Percentiles rank a stretch among this genome's conserved stretches.
Conservation (phyloP, 1,139 yeast genomes). For the Scheffersomyces segobiensis region DNA sequence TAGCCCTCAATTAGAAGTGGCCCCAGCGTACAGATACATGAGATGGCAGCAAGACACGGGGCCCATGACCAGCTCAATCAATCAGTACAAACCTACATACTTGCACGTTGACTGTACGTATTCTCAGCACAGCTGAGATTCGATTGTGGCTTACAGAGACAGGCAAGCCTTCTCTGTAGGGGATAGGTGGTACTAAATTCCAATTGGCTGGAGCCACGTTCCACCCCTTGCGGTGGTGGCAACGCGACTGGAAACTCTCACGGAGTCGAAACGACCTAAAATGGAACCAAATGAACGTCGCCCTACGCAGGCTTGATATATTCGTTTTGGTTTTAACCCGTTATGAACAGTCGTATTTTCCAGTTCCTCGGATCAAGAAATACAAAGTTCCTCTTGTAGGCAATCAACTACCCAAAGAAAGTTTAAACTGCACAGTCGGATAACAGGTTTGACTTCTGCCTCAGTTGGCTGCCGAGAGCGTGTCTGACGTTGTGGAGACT, state of each 20-base stretch:
- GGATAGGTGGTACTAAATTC: background rate
- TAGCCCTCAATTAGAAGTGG: background rate
- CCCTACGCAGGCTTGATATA: background rate
- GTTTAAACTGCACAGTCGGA: background rate
- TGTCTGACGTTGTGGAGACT: background rate
- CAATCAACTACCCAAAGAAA: background rate
- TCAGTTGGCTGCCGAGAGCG: background rate
- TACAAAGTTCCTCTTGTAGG: background rate
- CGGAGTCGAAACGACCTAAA: background rate
- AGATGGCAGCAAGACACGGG: background rate
- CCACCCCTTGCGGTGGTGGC: background rate
- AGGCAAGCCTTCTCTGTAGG: background rate
- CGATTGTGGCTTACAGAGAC: background rate
- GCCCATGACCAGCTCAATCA: background rate
- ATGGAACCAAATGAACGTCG: background rate
- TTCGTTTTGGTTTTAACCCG: too few species aligned
- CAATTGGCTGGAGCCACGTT: background rate
- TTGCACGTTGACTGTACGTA: background rate
- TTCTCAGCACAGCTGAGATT: background rate
- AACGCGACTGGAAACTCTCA: background rate
- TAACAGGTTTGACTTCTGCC: background rate
- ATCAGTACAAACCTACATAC: background rate
- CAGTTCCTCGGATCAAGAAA: background rate
- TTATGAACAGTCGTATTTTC: background rate
- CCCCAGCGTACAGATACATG: background rate